Evolutionary conservation across 2,329 filamentous ascomycete genomes (phyloP).

Genomic region (Trichophyton simii): DNA sequence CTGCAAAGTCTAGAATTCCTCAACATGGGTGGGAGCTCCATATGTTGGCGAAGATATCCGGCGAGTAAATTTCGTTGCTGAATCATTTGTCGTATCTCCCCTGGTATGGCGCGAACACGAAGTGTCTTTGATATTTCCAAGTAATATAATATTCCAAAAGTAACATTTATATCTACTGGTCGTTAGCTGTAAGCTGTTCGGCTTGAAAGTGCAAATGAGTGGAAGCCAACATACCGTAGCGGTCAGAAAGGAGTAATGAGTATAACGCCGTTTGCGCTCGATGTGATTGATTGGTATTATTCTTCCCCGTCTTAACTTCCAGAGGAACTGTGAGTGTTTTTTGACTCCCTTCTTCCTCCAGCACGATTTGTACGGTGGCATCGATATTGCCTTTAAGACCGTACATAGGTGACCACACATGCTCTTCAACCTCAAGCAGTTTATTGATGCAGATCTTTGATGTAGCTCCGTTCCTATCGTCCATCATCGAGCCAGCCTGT

Average conservation of each 20-base stretch:
- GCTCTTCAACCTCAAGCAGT: constrained; percentile 89
- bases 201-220: background rate
- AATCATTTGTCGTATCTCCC: constrained; percentile 90
- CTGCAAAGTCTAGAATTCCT: constrained; percentile 70
- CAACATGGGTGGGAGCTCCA: constrained; percentile 74
- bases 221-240: constrained; percentile 51
- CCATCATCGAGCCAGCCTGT: constrained; percentile 57
- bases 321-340: constrained; percentile 76
- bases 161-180: constrained; percentile 62
- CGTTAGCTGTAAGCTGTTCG: background rate
- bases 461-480: constrained; percentile 64
- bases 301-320: constrained; percentile 88
- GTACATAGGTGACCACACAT: constrained; percentile 96
- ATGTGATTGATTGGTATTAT: constrained; percentile 63
- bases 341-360: constrained; percentile 55
- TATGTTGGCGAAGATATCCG: constrained; percentile 68
- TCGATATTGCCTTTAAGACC: constrained; percentile 96
- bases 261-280: constrained; percentile 91
- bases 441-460: constrained; percentile 80
- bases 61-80: constrained; percentile 88
- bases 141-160: constrained; percentile 87
- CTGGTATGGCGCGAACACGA: constrained; percentile 69
- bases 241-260: constrained; percentile 79
- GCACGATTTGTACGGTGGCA: constrained; percentile 79
- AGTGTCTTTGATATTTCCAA: constrained; percentile 80